Evolutionary conservation across 495 filamentous ascomycete species (phyloP).

Genomic region (Tuber indicum): DNA sequence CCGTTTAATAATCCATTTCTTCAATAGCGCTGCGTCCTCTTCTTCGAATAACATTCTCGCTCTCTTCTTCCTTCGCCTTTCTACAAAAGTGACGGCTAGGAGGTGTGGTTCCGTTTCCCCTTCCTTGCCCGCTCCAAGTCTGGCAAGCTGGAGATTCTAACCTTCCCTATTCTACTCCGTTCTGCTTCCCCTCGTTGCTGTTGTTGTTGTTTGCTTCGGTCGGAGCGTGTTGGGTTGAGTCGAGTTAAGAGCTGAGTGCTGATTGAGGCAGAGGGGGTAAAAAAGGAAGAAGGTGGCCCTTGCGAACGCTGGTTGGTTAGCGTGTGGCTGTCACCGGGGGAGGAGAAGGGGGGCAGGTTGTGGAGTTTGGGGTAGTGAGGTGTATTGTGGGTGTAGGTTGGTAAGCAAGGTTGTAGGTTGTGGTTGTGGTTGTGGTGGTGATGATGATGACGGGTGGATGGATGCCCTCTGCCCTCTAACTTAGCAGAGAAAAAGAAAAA

Average conservation of each 20-base stretch:
- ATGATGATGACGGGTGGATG: background rate
- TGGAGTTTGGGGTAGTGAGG: background rate
- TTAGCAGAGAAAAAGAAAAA: background rate
- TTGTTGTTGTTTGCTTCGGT: background rate
- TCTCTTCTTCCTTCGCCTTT: background rate
- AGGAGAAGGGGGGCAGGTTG: background rate
- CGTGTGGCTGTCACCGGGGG: background rate
- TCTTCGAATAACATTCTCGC: conserved; percentile 69
- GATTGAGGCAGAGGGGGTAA: background rate
- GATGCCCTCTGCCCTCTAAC: background rate
- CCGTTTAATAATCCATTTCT: conserved; percentile 83
- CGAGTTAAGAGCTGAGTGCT: background rate
- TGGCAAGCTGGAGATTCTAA: background rate
- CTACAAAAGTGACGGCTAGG: background rate
- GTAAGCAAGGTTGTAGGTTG: background rate
- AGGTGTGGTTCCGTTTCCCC: background rate
- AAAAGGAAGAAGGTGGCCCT: background rate
- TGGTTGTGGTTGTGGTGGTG: background rate
- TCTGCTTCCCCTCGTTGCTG: background rate
- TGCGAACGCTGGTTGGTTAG: background rate
- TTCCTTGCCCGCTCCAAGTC: background rate
- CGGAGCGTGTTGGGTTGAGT: background rate
- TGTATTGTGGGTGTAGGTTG: background rate
- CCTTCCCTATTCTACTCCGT: background rate
- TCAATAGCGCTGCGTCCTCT: conserved; percentile 64